Conservation (phyloP, 2,329 filamentous ascomycete species). For the Clonostachys byssicola region DNA sequence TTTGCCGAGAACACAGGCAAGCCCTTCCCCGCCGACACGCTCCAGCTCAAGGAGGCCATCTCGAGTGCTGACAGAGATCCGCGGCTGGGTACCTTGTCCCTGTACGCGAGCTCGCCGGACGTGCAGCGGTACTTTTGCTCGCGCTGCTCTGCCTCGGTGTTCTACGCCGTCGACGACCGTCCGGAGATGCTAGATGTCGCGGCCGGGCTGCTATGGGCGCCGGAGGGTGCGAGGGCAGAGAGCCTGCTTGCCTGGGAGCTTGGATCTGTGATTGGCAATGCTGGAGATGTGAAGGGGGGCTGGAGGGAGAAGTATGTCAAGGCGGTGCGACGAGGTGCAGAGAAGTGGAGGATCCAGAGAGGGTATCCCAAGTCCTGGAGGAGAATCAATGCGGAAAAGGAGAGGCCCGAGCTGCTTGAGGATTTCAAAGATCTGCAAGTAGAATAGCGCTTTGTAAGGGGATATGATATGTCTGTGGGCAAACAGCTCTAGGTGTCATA, state of each 20-base stretch:
- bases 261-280: not conserved
- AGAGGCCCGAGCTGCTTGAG: no score
- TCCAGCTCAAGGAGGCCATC: not conserved
- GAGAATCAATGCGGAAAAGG: no score
- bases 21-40: no score
- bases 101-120: not conserved
- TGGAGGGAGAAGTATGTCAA: not conserved
- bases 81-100: not conserved
- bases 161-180: not conserved
- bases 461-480: no score
- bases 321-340: no score
- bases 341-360: no score
- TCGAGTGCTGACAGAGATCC: conserved; percentile 2
- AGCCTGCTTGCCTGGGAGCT: not conserved
- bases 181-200: not conserved
- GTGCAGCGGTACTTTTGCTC: not conserved
- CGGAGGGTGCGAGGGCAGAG: not conserved
- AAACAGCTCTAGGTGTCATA: no score
- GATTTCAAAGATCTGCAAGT: no score
- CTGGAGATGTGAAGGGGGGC: not conserved
- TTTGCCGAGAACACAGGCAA: no score
- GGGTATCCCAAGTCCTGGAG: no score
- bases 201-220: not conserved
- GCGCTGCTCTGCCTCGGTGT: not conserved
- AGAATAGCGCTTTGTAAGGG: no score